Base-by-base conservation (phyloP, 2,329 filamentous ascomycete species). In the Metarhizium rileyi region DNA sequence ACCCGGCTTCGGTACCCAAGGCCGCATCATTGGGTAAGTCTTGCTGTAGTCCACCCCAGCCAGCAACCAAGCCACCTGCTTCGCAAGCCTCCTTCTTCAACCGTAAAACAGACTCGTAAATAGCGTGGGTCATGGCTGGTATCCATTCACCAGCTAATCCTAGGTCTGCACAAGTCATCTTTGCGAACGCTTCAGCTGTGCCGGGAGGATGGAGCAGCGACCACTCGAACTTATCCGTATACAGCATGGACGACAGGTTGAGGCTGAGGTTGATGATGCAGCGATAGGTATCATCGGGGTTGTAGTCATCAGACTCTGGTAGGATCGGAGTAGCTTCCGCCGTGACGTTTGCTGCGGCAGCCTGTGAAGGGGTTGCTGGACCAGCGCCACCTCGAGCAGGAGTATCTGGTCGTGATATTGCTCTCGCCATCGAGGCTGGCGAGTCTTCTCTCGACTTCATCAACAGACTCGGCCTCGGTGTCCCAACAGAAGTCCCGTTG, bases 181-280 rank as follows among this genome's bases (percentile, higher is more conserved):
- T 89, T 30, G 93, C 90, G 65, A 97, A 97, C 12, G 85, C 81
- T 66, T 98, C 91, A 0, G 93, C 89, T 40, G 91, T 90, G 22
- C 91, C 91, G 2, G 90, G 86, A 2, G 90, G 90, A 61, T 97
- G 90, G 18, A 95, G 75, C 20, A 98, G 73, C 5, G 91, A 97
- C 91, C 91, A 97, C 65, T 97, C 91, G 56, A 98, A 97, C 62
- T 90, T 95, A 74, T 98, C 93, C 3, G 88, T 94, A 67, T 96
- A 97, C 12, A 97, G 78, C 58, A 87, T 84, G 50, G 94, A 95
- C 48, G 90, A 84, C 22, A 97, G 77, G 62, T 95, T 96, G 61
- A 98, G 87, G 63, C 87, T 95, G 42, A 98, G 74, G 42, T 82
- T 87, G 57, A 98, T 84, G 59, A 97, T 86, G 64, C 93, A 97